Evolutionary conservation across 2,329 filamentous ascomycete species (phyloP), one percentile per base, ranked within the genome.

Genomic region (Pseudocercospora crystallina): DNA sequence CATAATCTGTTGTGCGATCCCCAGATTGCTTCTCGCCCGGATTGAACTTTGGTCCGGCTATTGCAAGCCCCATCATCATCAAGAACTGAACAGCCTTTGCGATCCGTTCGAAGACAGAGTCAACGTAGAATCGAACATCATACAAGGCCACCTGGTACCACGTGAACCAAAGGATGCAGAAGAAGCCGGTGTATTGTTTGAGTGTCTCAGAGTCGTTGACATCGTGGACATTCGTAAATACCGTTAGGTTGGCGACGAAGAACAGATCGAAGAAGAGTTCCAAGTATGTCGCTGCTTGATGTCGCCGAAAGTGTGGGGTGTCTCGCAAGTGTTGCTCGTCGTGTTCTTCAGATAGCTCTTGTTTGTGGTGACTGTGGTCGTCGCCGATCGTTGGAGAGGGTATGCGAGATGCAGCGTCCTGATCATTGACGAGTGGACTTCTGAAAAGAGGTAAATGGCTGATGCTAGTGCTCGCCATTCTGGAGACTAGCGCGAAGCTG

Each of bases 81-180:
- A 78, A 82, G 5, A 87, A 78, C 56, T 86, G 82, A 2, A 81
- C 56, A 2, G 76, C 80, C 61, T 84, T 81, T 54, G 77, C 79
- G 26, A 75, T 58, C 30, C 84, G 78, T 57, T 85, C 80, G 59
- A 86, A 84, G 31, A 86, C 72, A 34, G 79, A 83, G 65, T 87
- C 84, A 17, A 80, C 75, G 1, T 80, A 77, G 63, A 85, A 87
- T 0, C 84, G 81, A 32, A 86, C 79, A 65, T 87, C 84, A 64
- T 83, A 85, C 1, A 86, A 69, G 7, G 78, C 77, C 17, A 82
- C 79, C 52, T 84, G 74, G 32, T 85, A 76, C 84, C 84, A 87
- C n/a, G 81, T 85, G 51, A 84, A 79, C 83, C 83, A 87, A 5
- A 51, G 86, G 12, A 86, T 72, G 15, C 78, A 68, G 61, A 83